Evolutionary conservation across 2,329 filamentous ascomycete species (phyloP), one percentile per base, ranked within the genome.

Genomic region (Xylariaceae sp.): DNA sequence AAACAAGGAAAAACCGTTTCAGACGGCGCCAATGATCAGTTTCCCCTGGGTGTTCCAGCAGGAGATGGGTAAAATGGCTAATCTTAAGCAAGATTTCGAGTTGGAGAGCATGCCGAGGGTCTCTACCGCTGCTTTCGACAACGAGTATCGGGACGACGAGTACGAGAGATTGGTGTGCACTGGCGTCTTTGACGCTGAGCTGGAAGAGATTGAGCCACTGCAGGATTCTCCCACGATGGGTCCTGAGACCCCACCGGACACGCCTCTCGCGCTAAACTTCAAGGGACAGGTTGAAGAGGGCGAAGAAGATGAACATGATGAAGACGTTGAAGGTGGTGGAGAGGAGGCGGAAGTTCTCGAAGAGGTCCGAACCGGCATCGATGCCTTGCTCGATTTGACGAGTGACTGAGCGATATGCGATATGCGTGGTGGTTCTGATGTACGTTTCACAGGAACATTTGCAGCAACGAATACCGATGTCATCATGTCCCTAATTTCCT

Each of bases 11-110:
- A 60, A 17, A 67, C 68, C 59, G 67, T 65, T 10, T 58, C 72
- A 2, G 71, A 71, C 7, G 68, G 70, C 2, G 35, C 32, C 34
- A 14, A 85, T 90, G 74, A 93, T 96, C 56, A 93, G 85, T 48
- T 97, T 96, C 57, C 92, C 93, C 0, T 98, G 93, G 93, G 71
- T 97, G 2, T 95, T 97, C 53, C 75, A 82, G 11, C 75, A 77
- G 36, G 78, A 89, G 48, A 72, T 95, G 4, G 83, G 85, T 1
- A 75, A 75, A 38, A 82, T 95, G 55, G 86, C 85, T 1, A 79
- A 41, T 14, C 38, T 51, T n/a, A 48, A 78, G 72, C 74, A 43
- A 21, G 33, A 51, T 6, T 53, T 48, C 21, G 51, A 52, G 22
- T 38, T 62, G 25, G 50, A 57, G 10, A 40, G 41, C 22, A 12